Conservation (phyloP, 495 filamentous ascomycete genomes). For the Penicillium goetzii region DNA sequence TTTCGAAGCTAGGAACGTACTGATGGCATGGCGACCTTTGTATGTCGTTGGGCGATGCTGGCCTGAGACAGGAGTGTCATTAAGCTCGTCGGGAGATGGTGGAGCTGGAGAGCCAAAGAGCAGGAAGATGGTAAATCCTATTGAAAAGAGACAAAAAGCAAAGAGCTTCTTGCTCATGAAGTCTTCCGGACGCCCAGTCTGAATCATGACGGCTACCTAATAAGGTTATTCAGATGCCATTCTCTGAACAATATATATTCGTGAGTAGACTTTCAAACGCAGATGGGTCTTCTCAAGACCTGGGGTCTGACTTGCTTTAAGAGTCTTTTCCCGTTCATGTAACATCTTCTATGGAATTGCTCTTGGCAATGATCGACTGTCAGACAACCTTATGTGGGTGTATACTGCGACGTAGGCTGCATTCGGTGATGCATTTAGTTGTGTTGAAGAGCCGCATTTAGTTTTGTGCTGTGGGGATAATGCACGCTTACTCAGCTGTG, state of each 20-base stretch:
- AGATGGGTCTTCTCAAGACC: neutral
- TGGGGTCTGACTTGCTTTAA: neutral
- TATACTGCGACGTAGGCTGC: neutral
- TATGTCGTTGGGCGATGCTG: neutral
- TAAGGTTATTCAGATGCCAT: neutral
- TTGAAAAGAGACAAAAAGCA: conserved; percentile 18
- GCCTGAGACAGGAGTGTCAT: neutral
- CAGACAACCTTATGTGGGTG: neutral
- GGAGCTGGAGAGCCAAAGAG: conserved; percentile 13
- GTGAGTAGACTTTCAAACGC: neutral
- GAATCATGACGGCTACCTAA: neutral
- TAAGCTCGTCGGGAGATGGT: conserved; percentile 4
- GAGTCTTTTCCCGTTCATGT: neutral
- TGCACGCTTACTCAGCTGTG: neutral
- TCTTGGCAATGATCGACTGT: conserved; percentile 1
- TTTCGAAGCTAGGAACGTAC: conserved; percentile 15
- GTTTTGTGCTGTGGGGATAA: conserved; percentile 2
- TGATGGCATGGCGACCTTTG: conserved; percentile 18
- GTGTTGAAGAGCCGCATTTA: conserved; percentile 8
- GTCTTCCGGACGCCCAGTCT: conserved; percentile 3
- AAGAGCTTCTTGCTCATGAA: conserved; percentile 21
- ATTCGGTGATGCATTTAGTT: conserved; percentile 4
- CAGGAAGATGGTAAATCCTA: conserved; percentile 17
- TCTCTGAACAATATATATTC: neutral
- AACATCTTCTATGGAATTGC: neutral